These are phyloP conservation scores for Ramaria rubella DNA, from an alignment of 768 basidiomycete genomes.

Conservation along the genomic window DNA sequence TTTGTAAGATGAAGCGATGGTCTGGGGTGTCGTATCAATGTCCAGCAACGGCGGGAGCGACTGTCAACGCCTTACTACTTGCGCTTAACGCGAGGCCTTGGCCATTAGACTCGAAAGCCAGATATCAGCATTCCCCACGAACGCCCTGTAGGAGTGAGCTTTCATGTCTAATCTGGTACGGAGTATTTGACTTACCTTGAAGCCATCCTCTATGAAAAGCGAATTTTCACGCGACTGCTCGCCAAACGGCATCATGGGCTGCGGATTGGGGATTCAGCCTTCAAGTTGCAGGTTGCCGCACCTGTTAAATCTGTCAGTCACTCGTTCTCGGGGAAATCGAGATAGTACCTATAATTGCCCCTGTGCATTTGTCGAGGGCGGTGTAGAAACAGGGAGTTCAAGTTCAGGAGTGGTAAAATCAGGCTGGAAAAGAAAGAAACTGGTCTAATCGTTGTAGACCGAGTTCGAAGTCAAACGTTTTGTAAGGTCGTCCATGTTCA, in stretches of 20 bases:
- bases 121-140: slow-evolving; percentile 15
- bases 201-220: slow-evolving; percentile 11
- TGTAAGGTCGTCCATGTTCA: slow-evolving; percentile 1
- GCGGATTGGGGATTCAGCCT: slow-evolving; percentile 4
- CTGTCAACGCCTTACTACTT: background rate
- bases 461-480: too few relatives aligned
- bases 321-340: background rate
- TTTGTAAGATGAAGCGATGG: slow-evolving; percentile 9
- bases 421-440: background rate
- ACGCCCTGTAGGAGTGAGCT: slow-evolving; percentile 10
- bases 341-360: slow-evolving; percentile 6
- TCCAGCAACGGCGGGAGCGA: background rate
- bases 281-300: background rate
- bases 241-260: slow-evolving; percentile 11
- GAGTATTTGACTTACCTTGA: slow-evolving; percentile 5
- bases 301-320: background rate
- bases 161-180: background rate
- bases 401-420: slow-evolving; percentile 5
- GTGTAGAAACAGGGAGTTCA: slow-evolving; percentile 5
- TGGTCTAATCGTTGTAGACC: background rate
- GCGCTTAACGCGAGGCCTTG: slow-evolving; percentile 5
- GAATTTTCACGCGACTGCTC: slow-evolving; percentile 7
- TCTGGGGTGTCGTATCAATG: slow-evolving; percentile 1
- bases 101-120: slow-evolving; percentile 11
- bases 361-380: slow-evolving; percentile 2